These are phyloP conservation scores for Bipolaris gigantea DNA, from an alignment of 2,329 filamentous ascomycete genomes.

Conservation along the genomic window DNA sequence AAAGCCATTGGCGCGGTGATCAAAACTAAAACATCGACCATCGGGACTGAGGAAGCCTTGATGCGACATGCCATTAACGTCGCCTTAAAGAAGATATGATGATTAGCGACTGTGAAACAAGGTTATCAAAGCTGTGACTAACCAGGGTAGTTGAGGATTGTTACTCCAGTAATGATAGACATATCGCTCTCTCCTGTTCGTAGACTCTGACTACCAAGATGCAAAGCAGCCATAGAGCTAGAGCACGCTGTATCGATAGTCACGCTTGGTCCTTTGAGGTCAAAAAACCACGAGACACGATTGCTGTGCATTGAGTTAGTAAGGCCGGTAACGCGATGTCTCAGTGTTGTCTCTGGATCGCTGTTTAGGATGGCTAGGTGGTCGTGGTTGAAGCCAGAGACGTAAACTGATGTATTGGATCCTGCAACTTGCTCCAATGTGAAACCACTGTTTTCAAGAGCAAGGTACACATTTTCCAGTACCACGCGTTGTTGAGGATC, in stretches of 20 bases:
- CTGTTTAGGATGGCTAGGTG: background rate
- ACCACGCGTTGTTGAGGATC: slow-evolving; percentile 42
- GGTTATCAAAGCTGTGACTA: background rate
- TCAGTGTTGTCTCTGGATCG: background rate
- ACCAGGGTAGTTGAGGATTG: background rate
- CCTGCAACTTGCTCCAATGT: slow-evolving; percentile 33
- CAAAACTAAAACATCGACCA: slow-evolving; percentile 43
- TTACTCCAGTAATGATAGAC: background rate
- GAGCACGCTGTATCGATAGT: slow-evolving; percentile 36
- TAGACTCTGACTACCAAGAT: slow-evolving; percentile 20
- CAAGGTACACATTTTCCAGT: slow-evolving; percentile 42
- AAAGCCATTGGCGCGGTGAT: slow-evolving; percentile 63
- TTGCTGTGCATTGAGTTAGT: slow-evolving; percentile 14
- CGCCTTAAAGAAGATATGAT: background rate
- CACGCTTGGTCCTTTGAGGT: slow-evolving; percentile 27
- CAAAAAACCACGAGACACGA: slow-evolving; percentile 28
- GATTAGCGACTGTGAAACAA: background rate
- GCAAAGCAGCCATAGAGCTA: slow-evolving; percentile 20
- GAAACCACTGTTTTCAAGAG: slow-evolving; percentile 46
- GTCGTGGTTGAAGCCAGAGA: slow-evolving; percentile 21
- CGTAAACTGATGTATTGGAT: slow-evolving; percentile 31
- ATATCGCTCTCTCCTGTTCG: slow-evolving; percentile 7
- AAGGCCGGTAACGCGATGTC: background rate
- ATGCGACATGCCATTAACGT: slow-evolving; percentile 24
- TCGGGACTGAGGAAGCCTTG: slow-evolving; percentile 18